Evolutionary conservation across 306 rosid species (phyloP).

Genomic region (Gynostemma pentaphyllum): DNA sequence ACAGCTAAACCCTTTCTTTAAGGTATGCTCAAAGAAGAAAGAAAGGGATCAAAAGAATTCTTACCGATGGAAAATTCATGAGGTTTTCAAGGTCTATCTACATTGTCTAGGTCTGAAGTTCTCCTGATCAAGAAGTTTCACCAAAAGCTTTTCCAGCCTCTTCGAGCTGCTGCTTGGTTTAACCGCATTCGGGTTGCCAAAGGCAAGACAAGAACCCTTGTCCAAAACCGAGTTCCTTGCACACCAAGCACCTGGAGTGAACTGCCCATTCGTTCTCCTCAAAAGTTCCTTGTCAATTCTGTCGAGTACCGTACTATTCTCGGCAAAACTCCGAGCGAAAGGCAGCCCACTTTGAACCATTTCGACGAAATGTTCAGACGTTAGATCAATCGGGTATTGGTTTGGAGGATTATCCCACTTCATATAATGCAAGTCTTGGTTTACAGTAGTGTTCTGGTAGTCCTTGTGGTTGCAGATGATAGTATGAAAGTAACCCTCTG

Average conservation of each 20-base stretch:
- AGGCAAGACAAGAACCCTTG: slow-evolving; percentile 37
- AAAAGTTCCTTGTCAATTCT: slow-evolving; percentile 54
- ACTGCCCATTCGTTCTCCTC: slow-evolving; percentile 34
- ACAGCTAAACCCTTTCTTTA: too few relatives aligned
- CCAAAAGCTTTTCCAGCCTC: slow-evolving; percentile 64
- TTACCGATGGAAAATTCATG: not conserved
- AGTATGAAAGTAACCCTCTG: slow-evolving; percentile 87
- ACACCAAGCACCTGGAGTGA: slow-evolving; percentile 77
- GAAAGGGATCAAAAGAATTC: not conserved
- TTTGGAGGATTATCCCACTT: slow-evolving; percentile 72
- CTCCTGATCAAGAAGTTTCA: slow-evolving; percentile 59
- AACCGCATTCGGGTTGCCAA: slow-evolving; percentile 43
- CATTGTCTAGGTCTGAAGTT: slow-evolving; percentile 78
- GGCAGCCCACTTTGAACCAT: slow-evolving; percentile 69
- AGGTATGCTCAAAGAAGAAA: too few relatives aligned
- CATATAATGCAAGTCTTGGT: slow-evolving; percentile 58
- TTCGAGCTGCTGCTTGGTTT: slow-evolving; percentile 49
- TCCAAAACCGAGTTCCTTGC: slow-evolving; percentile 25
- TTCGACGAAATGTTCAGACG: slow-evolving; percentile 49
- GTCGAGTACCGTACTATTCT: slow-evolving; percentile 55
- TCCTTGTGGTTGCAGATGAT: slow-evolving; percentile 86
- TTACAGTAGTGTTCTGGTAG: slow-evolving; percentile 77
- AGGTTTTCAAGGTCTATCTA: slow-evolving; percentile 22
- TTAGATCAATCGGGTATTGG: slow-evolving; percentile 44
- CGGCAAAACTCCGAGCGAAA: slow-evolving; percentile 44